phyloP scores from a whole-genome alignment of 306 rosid genomes.

The Prinsepia uniflora region DNA sequence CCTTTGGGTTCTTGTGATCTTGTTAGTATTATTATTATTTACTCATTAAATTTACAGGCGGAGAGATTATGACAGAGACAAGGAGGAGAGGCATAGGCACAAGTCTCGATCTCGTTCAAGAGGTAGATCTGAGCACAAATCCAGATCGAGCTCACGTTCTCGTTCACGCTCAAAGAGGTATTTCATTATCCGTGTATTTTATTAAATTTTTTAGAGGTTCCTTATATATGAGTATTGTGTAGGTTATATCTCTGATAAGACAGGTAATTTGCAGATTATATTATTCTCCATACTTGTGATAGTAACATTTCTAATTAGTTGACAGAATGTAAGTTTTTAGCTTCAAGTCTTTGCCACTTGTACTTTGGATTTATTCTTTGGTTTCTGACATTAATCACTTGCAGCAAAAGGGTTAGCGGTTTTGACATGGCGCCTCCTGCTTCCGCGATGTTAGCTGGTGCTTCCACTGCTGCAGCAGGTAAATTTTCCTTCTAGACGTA shows the following conservation, averaged over 20 bases:
- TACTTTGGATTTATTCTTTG: slow-evolving; percentile 6
- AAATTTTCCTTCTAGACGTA: slow-evolving; percentile 33
- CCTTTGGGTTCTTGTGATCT: background rate
- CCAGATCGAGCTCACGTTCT: slow-evolving; percentile 66
- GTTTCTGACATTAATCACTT: slow-evolving; percentile 36
- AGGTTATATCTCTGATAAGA: background rate
- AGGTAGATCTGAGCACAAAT: slow-evolving; percentile 71
- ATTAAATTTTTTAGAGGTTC: too few relatives aligned
- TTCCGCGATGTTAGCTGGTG: slow-evolving; percentile 69
- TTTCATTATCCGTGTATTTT: background rate
- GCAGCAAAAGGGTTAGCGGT: slow-evolving; percentile 99
- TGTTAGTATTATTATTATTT: slow-evolving; percentile 5
- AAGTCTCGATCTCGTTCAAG: slow-evolving; percentile 57
- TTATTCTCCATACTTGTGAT: background rate
- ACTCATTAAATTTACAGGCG: slow-evolving; percentile 41
- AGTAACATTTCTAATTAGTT: background rate
- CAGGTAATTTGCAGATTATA: background rate
- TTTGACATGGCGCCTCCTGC: slow-evolving; percentile 99
- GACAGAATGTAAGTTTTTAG: background rate
- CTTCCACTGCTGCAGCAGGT: slow-evolving; percentile 69
- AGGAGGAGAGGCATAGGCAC: slow-evolving; percentile 67
- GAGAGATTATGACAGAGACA: slow-evolving; percentile 65
- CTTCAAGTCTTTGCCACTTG: background rate
- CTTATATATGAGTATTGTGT: background rate
- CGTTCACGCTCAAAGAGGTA: slow-evolving; percentile 98